Evolutionary conservation across 164 flowering plant species (phyloP).

Genomic region (Piper longum): DNA sequence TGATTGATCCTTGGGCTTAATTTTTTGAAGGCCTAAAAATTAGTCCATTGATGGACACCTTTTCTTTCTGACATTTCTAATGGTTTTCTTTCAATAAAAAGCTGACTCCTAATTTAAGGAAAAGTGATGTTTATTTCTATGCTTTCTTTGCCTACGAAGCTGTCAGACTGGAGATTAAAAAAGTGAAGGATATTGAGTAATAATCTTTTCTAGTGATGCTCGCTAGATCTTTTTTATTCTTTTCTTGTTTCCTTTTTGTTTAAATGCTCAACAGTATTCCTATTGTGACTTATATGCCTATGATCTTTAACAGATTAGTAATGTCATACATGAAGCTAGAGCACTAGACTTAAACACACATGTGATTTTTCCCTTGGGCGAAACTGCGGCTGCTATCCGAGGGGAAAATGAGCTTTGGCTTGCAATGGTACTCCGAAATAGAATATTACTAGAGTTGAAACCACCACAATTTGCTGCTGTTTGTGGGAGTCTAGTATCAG

Average conservation of each 20-base stretch:
- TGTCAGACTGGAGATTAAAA: too few species aligned
- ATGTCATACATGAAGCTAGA: conserved; percentile 77
- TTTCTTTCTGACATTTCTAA: not conserved
- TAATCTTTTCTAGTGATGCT: too few species aligned
- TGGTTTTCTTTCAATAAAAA: not conserved
- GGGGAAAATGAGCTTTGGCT: conserved; percentile 99
- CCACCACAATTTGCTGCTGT: conserved; percentile 95
- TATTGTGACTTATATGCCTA: not conserved
- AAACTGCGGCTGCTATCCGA: conserved; percentile 92
- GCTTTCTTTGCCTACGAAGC: too few species aligned
- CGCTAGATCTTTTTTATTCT: not conserved
- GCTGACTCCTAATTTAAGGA: not conserved
- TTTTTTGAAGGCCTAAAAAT: too few species aligned
- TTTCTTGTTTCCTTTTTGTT: not conserved
- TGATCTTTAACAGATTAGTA: conserved; percentile 41
- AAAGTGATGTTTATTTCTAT: too few species aligned
- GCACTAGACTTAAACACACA: conserved; percentile 78
- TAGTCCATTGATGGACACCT: not conserved
- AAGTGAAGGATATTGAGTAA: too few species aligned
- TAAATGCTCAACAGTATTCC: not conserved
- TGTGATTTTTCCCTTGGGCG: conserved; percentile 79
- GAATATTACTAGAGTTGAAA: conserved; percentile 50
- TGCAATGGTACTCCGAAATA: conserved; percentile 83
- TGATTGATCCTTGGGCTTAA: too few species aligned
- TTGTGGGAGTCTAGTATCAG: conserved; percentile 84